Conservation (phyloP, 2,329 filamentous ascomycete species). For the Fonsecaea pugnacius region DNA sequence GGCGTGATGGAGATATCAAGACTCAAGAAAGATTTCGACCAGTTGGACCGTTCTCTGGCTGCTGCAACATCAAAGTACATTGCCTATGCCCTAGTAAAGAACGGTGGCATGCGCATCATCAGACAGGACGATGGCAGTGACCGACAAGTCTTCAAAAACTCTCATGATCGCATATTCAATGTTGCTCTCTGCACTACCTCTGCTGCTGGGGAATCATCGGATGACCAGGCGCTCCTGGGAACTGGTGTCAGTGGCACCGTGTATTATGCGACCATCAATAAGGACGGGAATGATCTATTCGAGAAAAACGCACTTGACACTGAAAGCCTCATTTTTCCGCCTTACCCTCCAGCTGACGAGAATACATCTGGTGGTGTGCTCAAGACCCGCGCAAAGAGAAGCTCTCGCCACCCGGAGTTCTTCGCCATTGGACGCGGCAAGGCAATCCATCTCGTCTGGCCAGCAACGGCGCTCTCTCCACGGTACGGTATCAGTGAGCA, state of each 20-base stretch:
- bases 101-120: constrained; percentile 89
- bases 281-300: constrained; percentile 76
- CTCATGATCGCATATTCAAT: constrained; percentile 93
- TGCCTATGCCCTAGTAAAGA: constrained; percentile 90
- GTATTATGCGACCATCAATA: constrained; percentile 88
- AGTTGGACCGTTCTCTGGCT: constrained; percentile 90
- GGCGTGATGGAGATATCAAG: constrained; percentile 89
- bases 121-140: constrained; percentile 91
- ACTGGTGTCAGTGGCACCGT: constrained; percentile 94
- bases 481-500: constrained; percentile 56
- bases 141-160: constrained; percentile 87
- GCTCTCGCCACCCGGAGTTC: constrained; percentile 85
- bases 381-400: constrained; percentile 92
- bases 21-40: constrained; percentile 96
- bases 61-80: constrained; percentile 90
- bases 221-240: constrained; percentile 81
- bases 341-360: constrained; percentile 81
- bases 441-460: constrained; percentile 85
- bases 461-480: constrained; percentile 57
- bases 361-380: constrained; percentile 89
- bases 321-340: constrained; percentile 86
- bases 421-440: constrained; percentile 96
- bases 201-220: constrained; percentile 56
- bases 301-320: constrained; percentile 79
- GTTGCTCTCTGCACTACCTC: constrained; percentile 77